phyloP scores from a whole-genome alignment of 208 protist genomes.

The Trypanosoma avium region DNA sequence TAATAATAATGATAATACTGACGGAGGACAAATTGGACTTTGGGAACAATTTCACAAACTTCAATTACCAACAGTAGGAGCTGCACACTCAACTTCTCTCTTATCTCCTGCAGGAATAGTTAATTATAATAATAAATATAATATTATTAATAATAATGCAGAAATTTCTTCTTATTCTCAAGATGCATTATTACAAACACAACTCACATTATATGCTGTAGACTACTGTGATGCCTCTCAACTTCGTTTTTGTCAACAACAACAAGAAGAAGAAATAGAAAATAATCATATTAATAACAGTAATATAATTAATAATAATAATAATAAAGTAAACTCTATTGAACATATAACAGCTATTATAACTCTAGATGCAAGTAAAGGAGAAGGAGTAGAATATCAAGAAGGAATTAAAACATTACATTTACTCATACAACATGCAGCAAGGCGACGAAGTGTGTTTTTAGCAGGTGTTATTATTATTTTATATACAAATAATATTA shows the following conservation, averaged over 20 bases:
- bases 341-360: constrained; percentile 25
- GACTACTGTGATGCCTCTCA: constrained; percentile 12
- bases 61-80: background rate
- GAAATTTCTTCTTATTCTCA: background rate
- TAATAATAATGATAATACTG: background rate
- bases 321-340: too few species aligned
- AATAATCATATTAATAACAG: background rate
- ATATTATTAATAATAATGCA: too few species aligned
- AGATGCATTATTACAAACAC: constrained; percentile 2
- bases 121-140: too few species aligned
- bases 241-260: constrained; percentile 1
- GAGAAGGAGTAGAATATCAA: background rate
- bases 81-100: too few species aligned
- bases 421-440: constrained; percentile 9
- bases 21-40: constrained; percentile 14
- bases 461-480: constrained; percentile 27
- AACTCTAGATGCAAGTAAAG: constrained; percentile 11
- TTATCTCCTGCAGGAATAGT: background rate
- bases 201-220: constrained; percentile 19
- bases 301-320: too few species aligned
- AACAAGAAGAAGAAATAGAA: background rate
- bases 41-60: constrained; percentile 26
- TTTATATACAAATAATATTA: background rate
- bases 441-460: constrained; percentile 3
- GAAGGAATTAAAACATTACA: constrained; percentile 17